Percentiles rank a stretch among this genome's conserved stretches.
These are phyloP conservation scores for Taphrina communis DNA, from an alignment of 1,139 yeast species.

Conservation along the genomic window DNA sequence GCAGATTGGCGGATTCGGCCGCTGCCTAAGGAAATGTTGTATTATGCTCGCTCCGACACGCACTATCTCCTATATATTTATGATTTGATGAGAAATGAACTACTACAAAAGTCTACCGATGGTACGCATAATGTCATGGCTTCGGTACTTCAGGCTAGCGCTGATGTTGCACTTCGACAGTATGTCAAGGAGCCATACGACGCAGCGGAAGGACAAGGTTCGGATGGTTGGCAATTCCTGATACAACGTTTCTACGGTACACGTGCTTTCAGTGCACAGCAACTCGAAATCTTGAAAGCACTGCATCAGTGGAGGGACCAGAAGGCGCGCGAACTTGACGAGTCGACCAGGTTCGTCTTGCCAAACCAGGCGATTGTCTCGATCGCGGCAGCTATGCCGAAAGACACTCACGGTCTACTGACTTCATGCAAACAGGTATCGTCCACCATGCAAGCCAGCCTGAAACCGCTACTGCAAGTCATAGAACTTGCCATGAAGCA, in stretches of 20 bases:
- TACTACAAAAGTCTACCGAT: constrained; percentile 54
- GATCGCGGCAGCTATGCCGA: constrained; percentile 52
- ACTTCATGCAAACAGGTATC: constrained; percentile 38
- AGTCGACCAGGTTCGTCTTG: constrained; percentile 81
- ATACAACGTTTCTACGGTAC: constrained; percentile 65
- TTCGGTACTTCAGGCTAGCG: constrained; percentile 73
- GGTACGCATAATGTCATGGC: constrained; percentile 56
- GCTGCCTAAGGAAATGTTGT: constrained; percentile 71
- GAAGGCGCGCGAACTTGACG: constrained; percentile 77
- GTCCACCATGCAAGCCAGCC: constrained; percentile 37
- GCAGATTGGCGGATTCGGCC: constrained; percentile 98
- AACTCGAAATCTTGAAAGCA: constrained; percentile 63
- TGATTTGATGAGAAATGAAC: constrained; percentile 71
- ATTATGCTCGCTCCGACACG: constrained; percentile 94
- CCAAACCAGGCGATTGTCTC: constrained; percentile 77
- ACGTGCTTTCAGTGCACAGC: constrained; percentile 58
- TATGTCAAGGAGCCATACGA: constrained; percentile 60
- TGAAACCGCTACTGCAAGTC: constrained; percentile 33
- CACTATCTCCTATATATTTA: constrained; percentile 84
- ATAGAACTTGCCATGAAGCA: constrained; percentile 38
- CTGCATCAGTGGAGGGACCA: constrained; percentile 84
- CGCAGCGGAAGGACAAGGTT: constrained; percentile 46
- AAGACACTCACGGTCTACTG: constrained; percentile 33
- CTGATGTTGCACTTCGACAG: constrained; percentile 79
- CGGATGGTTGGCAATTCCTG: constrained; percentile 52